Evolutionary conservation across 495 filamentous ascomycete species (phyloP), one percentile per base, ranked within the genome.

Genomic region (Geoglossum glabrum): DNA sequence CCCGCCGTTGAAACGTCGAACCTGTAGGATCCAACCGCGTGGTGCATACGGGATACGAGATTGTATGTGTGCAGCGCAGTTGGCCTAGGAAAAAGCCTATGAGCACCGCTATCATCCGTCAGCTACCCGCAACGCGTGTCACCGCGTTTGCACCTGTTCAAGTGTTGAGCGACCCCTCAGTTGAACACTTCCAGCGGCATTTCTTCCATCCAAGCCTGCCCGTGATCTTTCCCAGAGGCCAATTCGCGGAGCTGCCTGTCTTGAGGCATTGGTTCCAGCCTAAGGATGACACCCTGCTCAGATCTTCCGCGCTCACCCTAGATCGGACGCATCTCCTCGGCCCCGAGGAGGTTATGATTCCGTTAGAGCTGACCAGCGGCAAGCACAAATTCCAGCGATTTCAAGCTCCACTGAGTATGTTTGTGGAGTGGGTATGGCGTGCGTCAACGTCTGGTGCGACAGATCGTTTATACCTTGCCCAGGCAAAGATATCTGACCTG

Each of bases 401-500:
- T 55, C 68, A 77, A 43, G 80, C 76, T 19, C 76, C 80, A 1
- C 64, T 84, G 1, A 65, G 66, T 11, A 64, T 82, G 23, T 82
- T 84, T 63, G 71, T 84, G 21, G 66, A 74, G 51, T 81, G 76
- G 75, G 70, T 73, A 34, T 64, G 61, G 1, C 60, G 65, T 21
- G 63, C 72, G 13, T 40, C 38, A n/a, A 10, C 47, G 46, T 17
- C 61, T 26, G n/a, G 61, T 5, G 27, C 59, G 2, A 19, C 54
- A 17, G 57, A 46, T 15, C 57, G 58, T 50, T 72, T 95, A 6
- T 96, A 96, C 66, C 80, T 98, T 25, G 90, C 92, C 0, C 92
- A 98, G 72, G 81, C 80, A 13, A 71, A 84, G 11, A 72, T 96
- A 10, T 62, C 73, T 8, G 73, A 79, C 49, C 74, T 94, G 0